A percentile compares a stretch with the other conserved stretches of the same genome.
Evolutionary conservation across 1,139 yeast species (phyloP).

Genomic region (Yamadazyma oceani): DNA sequence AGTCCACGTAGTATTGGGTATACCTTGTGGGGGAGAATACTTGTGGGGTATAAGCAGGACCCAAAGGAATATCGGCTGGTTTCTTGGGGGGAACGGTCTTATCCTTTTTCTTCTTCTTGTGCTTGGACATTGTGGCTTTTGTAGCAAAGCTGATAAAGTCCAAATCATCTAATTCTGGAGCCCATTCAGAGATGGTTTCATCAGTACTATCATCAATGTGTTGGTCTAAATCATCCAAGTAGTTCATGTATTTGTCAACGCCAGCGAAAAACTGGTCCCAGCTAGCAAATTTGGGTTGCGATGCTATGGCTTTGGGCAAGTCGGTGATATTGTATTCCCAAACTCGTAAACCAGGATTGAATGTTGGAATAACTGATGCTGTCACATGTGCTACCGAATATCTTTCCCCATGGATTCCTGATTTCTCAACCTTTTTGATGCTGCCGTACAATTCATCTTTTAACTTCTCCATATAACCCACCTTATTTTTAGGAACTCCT

Average conservation of each 20-base stretch:
- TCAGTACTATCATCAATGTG: not conserved
- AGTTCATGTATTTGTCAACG: constrained; percentile 34
- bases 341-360: constrained; percentile 76
- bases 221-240: constrained; percentile 21
- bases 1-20: constrained; percentile 70
- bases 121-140: not conserved
- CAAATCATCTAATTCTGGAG: constrained; percentile 10
- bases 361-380: constrained; percentile 82
- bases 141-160: too few relatives aligned
- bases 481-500: constrained; percentile 68
- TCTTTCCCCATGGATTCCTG: constrained; percentile 53
- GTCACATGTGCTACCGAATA: constrained; percentile 70
- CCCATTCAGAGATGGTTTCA: constrained; percentile 8
- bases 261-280: constrained; percentile 60
- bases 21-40: constrained; percentile 70
- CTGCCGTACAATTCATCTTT: constrained; percentile 52
- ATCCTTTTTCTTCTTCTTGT: constrained; percentile 37
- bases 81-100: constrained; percentile 65
- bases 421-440: constrained; percentile 42
- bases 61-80: constrained; percentile 55
- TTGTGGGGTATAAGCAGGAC: constrained; percentile 77
- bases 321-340: constrained; percentile 82
- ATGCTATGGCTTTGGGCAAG: constrained; percentile 21
- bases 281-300: constrained; percentile 26
- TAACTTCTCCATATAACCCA: constrained; percentile 55